Evolutionary conservation across 148 eudicot species (phyloP).

Genomic region (Amaranthus palmeri): DNA sequence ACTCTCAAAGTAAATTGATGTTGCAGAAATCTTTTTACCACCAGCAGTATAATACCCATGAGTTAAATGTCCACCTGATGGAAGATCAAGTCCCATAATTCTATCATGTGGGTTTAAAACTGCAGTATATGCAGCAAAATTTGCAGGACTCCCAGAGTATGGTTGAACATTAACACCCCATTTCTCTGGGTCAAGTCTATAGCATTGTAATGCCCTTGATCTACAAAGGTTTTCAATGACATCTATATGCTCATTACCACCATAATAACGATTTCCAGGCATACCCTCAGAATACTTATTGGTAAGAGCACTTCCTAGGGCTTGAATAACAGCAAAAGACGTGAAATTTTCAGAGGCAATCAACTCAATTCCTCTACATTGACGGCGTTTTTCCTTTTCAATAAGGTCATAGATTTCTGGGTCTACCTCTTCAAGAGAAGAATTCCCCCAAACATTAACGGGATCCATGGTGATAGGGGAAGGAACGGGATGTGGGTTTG

Average conservation of each 20-base stretch:
- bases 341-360: conserved; percentile 97
- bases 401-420: conserved; percentile 86
- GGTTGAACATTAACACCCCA: conserved; percentile 98
- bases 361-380: conserved; percentile 74
- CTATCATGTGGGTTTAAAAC: conserved; percentile 75
- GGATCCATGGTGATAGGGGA: conserved; percentile 52
- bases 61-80: conserved; percentile 84
- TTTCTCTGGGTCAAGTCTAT: conserved; percentile 48
- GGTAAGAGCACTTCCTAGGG: conserved; percentile 74
- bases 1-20: conserved; percentile 94
- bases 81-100: conserved; percentile 84
- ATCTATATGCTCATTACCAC: conserved; percentile 79
- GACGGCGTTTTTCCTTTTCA: conserved; percentile 81
- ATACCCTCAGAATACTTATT: conserved; percentile 95
- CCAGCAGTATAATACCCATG: conserved; percentile 89
- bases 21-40: conserved; percentile 84
- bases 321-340: conserved; percentile 84
- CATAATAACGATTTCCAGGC: conserved; percentile 86
- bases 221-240: conserved; percentile 72
- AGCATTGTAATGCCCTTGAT: conserved; percentile 55
- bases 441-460: conserved; percentile 67
- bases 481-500: conserved; percentile 17
- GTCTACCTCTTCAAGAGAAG: conserved; percentile 52
- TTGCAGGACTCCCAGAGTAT: conserved; percentile 68
- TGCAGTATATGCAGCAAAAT: conserved; percentile 89